Evolutionary conservation across 352 stramenopile species (phyloP).

Genomic region (Phytophthora foliorum): DNA sequence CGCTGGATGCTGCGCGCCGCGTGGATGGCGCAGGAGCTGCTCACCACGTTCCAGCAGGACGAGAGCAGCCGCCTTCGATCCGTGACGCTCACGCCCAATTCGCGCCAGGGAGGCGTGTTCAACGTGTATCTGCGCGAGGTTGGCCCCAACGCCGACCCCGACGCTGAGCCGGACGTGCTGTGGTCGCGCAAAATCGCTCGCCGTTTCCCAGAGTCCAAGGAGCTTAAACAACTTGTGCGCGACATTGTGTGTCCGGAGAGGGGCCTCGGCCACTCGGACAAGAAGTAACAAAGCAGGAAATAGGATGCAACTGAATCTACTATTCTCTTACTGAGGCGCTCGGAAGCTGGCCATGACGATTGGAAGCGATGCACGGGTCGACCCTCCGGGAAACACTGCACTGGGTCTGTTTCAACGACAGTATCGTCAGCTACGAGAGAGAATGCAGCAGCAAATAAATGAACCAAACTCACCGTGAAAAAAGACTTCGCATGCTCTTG

Average conservation of each 20-base stretch:
- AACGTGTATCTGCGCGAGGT: conserved; percentile 67
- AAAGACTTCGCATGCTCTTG: conserved; percentile 67
- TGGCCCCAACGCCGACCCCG: conserved; percentile 34
- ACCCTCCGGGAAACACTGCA: conserved; percentile 42
- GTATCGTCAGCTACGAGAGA: conserved; percentile 5
- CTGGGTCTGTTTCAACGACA: conserved; percentile 31
- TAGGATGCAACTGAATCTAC: background rate
- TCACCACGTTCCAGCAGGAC: conserved; percentile 93
- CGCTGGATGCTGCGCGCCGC: conserved; percentile 90
- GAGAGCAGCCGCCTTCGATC: conserved; percentile 52
- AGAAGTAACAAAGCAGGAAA: conserved; percentile 53
- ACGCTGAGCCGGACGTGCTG: conserved; percentile 68
- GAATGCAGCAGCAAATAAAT: background rate
- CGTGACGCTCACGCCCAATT: conserved; percentile 74
- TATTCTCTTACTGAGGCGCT: conserved; percentile 27
- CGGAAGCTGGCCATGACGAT: conserved; percentile 30
- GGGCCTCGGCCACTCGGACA: conserved; percentile 89
- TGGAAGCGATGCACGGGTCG: conserved; percentile 31
- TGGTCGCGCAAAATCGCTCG: conserved; percentile 88
- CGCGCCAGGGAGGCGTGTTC: conserved; percentile 69
- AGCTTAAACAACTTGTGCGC: conserved; percentile 94
- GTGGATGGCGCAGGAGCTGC: conserved; percentile 93
- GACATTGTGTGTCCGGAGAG: conserved; percentile 87
- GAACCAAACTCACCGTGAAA: conserved; percentile 48
- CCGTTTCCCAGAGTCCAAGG: conserved; percentile 93